Conservation (phyloP, 2,329 filamentous ascomycete species). For the Fusarium poae region DNA sequence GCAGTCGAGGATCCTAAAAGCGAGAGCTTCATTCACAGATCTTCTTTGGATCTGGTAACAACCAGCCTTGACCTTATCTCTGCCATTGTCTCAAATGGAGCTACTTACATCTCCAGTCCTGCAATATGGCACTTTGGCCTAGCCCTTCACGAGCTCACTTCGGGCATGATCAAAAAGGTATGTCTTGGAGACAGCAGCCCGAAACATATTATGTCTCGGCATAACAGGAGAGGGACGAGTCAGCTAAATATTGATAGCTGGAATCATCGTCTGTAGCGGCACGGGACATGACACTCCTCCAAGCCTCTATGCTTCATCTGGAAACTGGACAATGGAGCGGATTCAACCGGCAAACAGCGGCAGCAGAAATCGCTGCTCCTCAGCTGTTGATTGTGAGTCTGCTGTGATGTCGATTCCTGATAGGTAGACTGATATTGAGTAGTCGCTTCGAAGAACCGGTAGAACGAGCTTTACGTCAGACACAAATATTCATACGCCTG, state of each 20-base stretch:
- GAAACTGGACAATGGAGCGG: constrained; percentile 46
- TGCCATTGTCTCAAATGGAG: constrained; percentile 43
- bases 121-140: constrained; percentile 47
- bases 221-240: background rate
- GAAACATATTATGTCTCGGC: background rate
- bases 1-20: constrained; percentile 33
- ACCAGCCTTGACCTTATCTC: constrained; percentile 38
- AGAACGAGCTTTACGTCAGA: constrained; percentile 42
- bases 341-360: constrained; percentile 39
- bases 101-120: constrained; percentile 35
- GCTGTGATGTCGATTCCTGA: background rate
- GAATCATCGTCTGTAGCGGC: constrained; percentile 21
- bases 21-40: constrained; percentile 40
- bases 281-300: constrained; percentile 41
- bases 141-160: constrained; percentile 39
- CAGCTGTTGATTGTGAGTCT: constrained; percentile 40
- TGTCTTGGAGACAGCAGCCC: constrained; percentile 3
- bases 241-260: constrained; percentile 26
- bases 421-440: constrained; percentile 11
- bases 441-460: constrained; percentile 44
- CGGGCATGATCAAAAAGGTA: constrained; percentile 35
- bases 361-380: constrained; percentile 36
- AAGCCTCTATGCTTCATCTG: constrained; percentile 44
- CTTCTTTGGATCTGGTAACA: constrained; percentile 36
- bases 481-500: constrained; percentile 28